Base-by-base conservation (phyloP, 1,284 basidiomycete species). In the Ustanciosporium gigantosporum region DNA sequence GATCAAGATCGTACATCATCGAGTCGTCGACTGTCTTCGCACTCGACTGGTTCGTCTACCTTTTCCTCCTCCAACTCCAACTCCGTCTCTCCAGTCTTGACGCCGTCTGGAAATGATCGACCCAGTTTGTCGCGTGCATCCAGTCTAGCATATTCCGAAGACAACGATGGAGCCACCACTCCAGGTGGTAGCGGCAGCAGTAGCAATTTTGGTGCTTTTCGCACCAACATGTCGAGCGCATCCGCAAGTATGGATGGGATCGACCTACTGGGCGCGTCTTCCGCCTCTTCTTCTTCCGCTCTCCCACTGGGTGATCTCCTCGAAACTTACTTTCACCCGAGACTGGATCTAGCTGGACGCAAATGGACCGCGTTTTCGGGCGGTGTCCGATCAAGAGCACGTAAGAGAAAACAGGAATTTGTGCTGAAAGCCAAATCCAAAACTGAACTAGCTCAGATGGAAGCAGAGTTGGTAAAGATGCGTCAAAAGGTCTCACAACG, bases 311-410 rank as follows among this genome's bases (percentile, higher is more conserved):
- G 1, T 27, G 66, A 69, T 24, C 25, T 72, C 22, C 41, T 90
- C 78, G 89, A 91, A 78, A 91, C 89, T 1, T 91, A 87, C 74
- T 90, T 89, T 69, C 90, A 94, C 79, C 91, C 91, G 3, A 86
- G 89, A 61, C 81, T 95, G 57, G 92, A 95, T 78, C 83, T 95
- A 2, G 81, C 93, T 27, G 90, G 94, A 73, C 86, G 92, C 29
- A 86, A 86, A 46, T 83, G 93, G 25, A 87, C 90, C 78, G 90
- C 88, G 48, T 90, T 91, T 66, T 87, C 88, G 49, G 88, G 90
- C 56, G 83, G 85, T 46, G 82, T 94, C 55, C 90, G 88, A 80
- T 81, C 88, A 56, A 83, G 84, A 42, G 82, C 84, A 2, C 76
- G 86, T 15, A 79, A 80, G 31, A 57, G 77, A 29, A 68, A 69